Evolutionary conservation across 2,329 filamentous ascomycete species (phyloP), one percentile per base, ranked within the genome.

Genomic region (Westerdykella sp.): DNA sequence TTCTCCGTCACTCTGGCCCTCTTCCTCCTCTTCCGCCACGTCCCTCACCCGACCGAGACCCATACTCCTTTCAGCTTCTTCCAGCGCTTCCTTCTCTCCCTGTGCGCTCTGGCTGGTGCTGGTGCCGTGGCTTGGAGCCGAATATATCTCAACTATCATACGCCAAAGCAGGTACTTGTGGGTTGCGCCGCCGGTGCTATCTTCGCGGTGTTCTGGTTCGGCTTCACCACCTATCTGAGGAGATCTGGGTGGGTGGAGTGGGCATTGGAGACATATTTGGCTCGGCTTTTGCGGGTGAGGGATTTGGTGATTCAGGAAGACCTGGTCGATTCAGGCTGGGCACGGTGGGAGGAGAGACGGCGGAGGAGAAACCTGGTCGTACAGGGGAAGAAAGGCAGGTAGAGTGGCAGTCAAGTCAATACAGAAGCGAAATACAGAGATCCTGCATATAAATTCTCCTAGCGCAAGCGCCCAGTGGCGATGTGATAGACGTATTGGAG

Each of bases 141-240:
- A 42, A 78, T 95, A 36, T 98, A 98, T 63, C 73, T 98, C 48
- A 88, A 83, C 65, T 98, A 98, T 63, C 93, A 98, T 69, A 96
- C 91, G 1, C 75, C 80, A 31, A 83, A 77, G 59, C 93, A 98
- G 71, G 93, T 98, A 9, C 58, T 88, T n/a, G 86, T 84, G 1
- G 93, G 93, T 2, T 80, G 76, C 53, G 70, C 68, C 9, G 87
- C 86, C 1, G 93, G 93, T 0, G 71, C 77, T 1, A 59, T 79
- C 1, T 87, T 83, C 56, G 90, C 86, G 0, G 57, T 86, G 2
- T 75, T 71, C 1, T 98, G 93, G 93, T 98, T 95, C 60, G 63
- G 71, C 1, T 72, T 82, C 39, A 94, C 87, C 2, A 74, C 74
- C n/a, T 65, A 78, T 39, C 65, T 86, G 50, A 77, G 93, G 50